Base-by-base conservation (phyloP, 331 rosid species). In the Rosa hybrid region DNA sequence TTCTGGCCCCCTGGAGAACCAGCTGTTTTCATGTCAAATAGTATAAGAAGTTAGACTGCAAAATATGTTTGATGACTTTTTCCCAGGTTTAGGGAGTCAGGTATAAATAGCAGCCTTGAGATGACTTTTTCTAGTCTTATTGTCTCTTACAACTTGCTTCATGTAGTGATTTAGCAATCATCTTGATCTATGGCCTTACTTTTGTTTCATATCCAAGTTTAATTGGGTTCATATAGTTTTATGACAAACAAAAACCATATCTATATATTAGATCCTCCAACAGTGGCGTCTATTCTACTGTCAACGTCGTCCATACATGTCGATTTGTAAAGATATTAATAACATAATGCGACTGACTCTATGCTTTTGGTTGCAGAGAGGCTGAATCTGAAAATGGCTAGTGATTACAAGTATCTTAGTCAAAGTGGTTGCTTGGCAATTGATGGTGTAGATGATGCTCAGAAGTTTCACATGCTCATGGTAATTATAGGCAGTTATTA, bases 331-430 rank as follows among this genome's bases (percentile, higher is more conserved):
- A 76, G 23, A 42, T 71, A 62, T 50, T 46, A 30, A 71, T 75
- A 75, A 56, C 78, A 76, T 83, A 21, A 42, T 54, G 45, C 20
- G 20, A 53, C 63, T 82, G 46, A 27, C 77, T n/a, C 12, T 79
- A 51, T 76, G 76, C 53, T 80, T 78, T 77, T 57, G 23, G 73
- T 41, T 93, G 85, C 88, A 96, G 99, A 90, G 78, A 96, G 79
- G 80, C 85, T 96, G 85, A 85, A 90, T 64, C 93, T 96, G 80
- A 90, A 81, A 87, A 76, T 1, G 78, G 94, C 95, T 75, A 83
- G 94, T 8, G 91, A 90, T 77, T 93, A 92, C 92, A 92, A 81
- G 79, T 96, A 88, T 88, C 98, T 96, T 74, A 96, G 86, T 81
- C 97, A 93, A 51, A 96, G 98, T 83, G 94, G 87, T 72, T 90